Evolutionary conservation across 805 yeast genomes (phyloP).

Genomic region (Hanseniaspora nectarophila): DNA sequence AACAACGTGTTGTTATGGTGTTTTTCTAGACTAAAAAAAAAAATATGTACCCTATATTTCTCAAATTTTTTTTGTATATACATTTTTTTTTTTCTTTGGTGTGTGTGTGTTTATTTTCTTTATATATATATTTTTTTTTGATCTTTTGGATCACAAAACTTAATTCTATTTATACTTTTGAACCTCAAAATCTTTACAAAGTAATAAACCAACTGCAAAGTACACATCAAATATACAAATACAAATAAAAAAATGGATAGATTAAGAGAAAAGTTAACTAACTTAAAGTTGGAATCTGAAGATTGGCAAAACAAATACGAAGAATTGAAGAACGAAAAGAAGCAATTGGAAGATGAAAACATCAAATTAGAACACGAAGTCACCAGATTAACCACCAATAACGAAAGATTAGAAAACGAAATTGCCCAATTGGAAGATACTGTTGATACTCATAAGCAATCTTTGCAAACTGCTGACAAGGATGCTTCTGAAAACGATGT

Average conservation of each 20-base stretch:
- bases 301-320: constrained; percentile 95
- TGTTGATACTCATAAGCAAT: constrained; percentile 63
- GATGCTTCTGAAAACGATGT: constrained; percentile 83
- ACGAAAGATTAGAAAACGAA: constrained; percentile 72
- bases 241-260: constrained; percentile 8
- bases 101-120: neutral
- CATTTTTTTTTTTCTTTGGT: neutral
- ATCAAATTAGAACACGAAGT: constrained; percentile 91
- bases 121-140: neutral
- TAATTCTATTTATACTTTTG: no score
- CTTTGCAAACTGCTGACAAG: constrained; percentile 82
- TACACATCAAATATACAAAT: neutral
- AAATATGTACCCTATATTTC: no score
- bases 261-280: constrained; percentile 56
- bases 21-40: no score
- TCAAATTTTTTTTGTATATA: no score
- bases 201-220: neutral
- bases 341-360: constrained; percentile 83
- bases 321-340: constrained; percentile 65
- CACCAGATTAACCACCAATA: constrained; percentile 83
- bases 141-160: neutral
- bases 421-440: constrained; percentile 63
- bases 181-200: no score
- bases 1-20: no score
- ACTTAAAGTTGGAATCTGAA: constrained; percentile 88